These are phyloP conservation scores for Flaveria brownii DNA, from an alignment of 129 eudicot species.

Conservation along the genomic window DNA sequence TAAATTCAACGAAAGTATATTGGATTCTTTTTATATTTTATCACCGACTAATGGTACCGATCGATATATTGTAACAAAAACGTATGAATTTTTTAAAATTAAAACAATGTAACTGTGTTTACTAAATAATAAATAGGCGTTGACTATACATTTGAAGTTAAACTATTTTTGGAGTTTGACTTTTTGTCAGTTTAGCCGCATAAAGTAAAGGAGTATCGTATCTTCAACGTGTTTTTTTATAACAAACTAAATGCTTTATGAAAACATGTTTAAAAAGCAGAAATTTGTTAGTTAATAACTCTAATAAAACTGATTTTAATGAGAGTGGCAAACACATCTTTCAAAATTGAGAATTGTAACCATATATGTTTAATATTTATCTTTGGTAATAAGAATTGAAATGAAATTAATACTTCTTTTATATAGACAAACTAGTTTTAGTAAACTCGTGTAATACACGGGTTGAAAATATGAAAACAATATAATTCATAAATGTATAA, in stretches of 20 bases:
- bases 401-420: too few species aligned
- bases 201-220: conserved; percentile 24
- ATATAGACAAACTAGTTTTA: too few species aligned
- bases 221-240: neutral
- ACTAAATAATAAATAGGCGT: conserved; percentile 3
- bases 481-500: too few species aligned
- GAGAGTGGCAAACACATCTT: too few species aligned
- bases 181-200: neutral
- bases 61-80: neutral
- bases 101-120: neutral
- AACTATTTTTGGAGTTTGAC: conserved; percentile 1
- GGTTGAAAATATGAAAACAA: too few species aligned
- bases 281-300: too few species aligned
- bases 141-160: conserved; percentile 11
- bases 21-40: neutral
- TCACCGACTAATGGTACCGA: neutral
- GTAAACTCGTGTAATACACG: too few species aligned
- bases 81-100: neutral
- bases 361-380: too few species aligned
- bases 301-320: too few species aligned
- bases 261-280: neutral
- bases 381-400: too few species aligned
- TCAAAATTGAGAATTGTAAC: too few species aligned
- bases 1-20: neutral
- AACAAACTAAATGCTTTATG: neutral